Conservation (phyloP, 2,329 filamentous ascomycete species). For the Cladosporium colombiae region DNA sequence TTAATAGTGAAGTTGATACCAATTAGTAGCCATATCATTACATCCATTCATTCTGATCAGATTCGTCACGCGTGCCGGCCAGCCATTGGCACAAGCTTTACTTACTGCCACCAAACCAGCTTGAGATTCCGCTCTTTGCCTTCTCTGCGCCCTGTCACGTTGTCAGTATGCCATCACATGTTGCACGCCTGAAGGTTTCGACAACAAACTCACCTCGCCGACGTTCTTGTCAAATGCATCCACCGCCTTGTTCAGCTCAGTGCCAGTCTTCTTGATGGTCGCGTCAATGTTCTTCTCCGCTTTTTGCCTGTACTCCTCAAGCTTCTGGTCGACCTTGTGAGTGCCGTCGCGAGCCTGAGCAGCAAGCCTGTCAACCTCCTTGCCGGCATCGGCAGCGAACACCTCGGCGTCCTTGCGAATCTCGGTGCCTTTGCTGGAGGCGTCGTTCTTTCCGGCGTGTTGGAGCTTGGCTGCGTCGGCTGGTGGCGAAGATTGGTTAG, state of each 20-base stretch:
- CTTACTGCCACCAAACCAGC: conserved; percentile 70
- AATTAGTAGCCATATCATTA: conserved; percentile 18
- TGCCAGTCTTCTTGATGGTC: conserved; percentile 63
- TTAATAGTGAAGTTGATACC: background rate
- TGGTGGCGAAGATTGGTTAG: conserved; percentile 41
- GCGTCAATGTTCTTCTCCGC: conserved; percentile 63
- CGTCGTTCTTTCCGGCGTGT: conserved; percentile 64
- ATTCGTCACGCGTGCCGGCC: background rate
- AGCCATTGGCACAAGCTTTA: background rate
- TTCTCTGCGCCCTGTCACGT: conserved; percentile 68
- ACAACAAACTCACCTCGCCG: conserved; percentile 38
- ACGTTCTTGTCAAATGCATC: conserved; percentile 83
- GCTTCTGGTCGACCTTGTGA: conserved; percentile 28
- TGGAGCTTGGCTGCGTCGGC: conserved; percentile 74
- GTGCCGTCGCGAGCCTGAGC: conserved; percentile 23
- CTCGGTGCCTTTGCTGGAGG: conserved; percentile 64
- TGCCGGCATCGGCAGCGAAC: conserved; percentile 41
- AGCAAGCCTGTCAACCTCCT: conserved; percentile 55
- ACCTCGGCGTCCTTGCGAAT: conserved; percentile 65
- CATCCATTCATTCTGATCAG: conserved; percentile 7
- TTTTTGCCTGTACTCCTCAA: conserved; percentile 39
- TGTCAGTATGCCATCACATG: background rate
- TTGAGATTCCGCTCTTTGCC: conserved; percentile 78
- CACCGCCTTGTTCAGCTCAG: conserved; percentile 55
- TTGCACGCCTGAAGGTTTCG: too few relatives aligned